These are phyloP conservation scores for Blastobotrys terrestris DNA, from an alignment of 805 yeast genomes.

Conservation along the genomic window DNA sequence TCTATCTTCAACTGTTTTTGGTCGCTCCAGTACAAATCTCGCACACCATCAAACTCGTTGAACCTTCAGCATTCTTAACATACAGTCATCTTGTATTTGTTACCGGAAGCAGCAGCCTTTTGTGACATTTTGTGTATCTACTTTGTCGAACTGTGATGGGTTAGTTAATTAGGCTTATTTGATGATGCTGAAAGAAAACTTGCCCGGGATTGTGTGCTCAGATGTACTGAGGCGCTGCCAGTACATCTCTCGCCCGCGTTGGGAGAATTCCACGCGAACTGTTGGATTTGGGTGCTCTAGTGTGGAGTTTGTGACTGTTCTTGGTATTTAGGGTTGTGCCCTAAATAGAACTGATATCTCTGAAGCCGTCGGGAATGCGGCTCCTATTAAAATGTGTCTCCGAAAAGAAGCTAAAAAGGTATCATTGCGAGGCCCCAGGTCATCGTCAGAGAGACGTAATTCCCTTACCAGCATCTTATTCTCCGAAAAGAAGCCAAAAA, in stretches of 20 bases:
- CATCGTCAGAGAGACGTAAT: not conserved
- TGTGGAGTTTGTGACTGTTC: not conserved
- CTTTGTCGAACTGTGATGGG: not conserved
- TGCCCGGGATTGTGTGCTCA: not conserved
- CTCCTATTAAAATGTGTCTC: too few relatives aligned
- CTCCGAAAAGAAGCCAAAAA: not conserved
- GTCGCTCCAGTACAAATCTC: not conserved
- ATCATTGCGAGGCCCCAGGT: not conserved
- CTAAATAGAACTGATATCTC: not conserved
- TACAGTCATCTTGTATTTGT: constrained; percentile 99
- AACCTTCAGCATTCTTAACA: constrained; percentile 35
- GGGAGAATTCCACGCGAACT: too few relatives aligned
- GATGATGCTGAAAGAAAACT: not conserved
- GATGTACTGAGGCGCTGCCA: not conserved
- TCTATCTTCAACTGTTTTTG: not conserved
- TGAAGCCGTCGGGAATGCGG: not conserved
- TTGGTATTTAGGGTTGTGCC: not conserved
- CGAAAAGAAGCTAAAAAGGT: not conserved
- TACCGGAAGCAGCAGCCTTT: constrained; percentile 86
- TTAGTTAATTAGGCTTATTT: not conserved
- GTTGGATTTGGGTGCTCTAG: too few relatives aligned
- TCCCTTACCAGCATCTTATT: not conserved
- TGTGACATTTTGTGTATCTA: constrained; percentile 7
- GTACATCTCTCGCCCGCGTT: not conserved
- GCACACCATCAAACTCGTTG: not conserved